These are phyloP conservation scores for Lactifluus rugatus DNA, from an alignment of 768 basidiomycete genomes.

Conservation along the genomic window DNA sequence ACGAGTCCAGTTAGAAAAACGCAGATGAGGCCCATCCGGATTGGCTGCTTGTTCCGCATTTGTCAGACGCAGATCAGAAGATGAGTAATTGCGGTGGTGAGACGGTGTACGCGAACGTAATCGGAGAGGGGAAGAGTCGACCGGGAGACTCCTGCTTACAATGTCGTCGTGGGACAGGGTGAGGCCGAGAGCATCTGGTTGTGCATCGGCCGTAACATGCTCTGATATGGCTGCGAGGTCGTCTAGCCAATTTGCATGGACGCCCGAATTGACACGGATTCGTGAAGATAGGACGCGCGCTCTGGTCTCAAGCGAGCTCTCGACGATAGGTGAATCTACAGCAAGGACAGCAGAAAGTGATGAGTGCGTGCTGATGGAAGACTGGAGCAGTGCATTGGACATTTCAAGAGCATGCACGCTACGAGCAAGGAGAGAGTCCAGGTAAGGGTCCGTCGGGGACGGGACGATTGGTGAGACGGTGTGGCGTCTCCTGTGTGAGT, in stretches of 20 bases:
- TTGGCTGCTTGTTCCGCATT: not conserved
- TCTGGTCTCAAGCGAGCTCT: conserved; percentile 38
- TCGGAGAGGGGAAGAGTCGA: conserved; percentile 13
- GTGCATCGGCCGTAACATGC: not conserved
- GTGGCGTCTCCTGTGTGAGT: conserved; percentile 24
- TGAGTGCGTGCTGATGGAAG: conserved; percentile 63
- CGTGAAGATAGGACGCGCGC: conserved; percentile 44
- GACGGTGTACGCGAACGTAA: not conserved
- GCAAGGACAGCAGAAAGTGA: conserved; percentile 42
- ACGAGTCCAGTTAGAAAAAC: conserved; percentile 43
- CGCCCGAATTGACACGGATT: conserved; percentile 36
- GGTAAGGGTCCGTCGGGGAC: conserved; percentile 40
- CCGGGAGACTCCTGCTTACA: conserved; percentile 27
- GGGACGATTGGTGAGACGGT: conserved; percentile 18
- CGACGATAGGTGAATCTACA: conserved; percentile 33
- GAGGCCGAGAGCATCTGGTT: conserved; percentile 4
- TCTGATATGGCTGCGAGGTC: conserved; percentile 46
- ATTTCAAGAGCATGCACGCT: conserved; percentile 81
- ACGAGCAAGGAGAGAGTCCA: conserved; percentile 71
- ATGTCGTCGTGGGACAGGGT: conserved; percentile 5
- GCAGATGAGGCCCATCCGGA: conserved; percentile 33
- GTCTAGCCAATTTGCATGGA: conserved; percentile 52
- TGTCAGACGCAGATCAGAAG: conserved; percentile 6
- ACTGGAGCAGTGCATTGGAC: conserved; percentile 71
- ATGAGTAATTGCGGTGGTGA: conserved; percentile 7